phyloP scores from a whole-genome alignment of 164 flowering plant genomes.

The Berberis thunbergii region DNA sequence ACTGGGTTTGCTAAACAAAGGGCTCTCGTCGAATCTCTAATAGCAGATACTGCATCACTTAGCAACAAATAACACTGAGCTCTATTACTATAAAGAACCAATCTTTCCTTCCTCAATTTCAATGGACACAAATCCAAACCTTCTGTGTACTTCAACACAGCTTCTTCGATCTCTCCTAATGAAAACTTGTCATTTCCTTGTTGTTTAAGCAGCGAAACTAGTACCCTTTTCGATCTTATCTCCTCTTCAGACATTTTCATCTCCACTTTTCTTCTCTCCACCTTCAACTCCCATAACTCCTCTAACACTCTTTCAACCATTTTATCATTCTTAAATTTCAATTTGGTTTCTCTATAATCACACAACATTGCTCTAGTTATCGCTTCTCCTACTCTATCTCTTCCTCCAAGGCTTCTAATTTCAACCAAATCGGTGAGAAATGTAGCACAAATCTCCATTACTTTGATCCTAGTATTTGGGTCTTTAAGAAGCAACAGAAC shows the following conservation, averaged over 20 bases:
- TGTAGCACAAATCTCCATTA: conserved; percentile 31
- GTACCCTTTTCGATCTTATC: conserved; percentile 25
- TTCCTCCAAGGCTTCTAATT: conserved; percentile 31
- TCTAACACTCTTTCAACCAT: conserved; percentile 17
- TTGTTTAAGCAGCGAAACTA: conserved; percentile 32
- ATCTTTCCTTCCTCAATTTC: conserved; percentile 50
- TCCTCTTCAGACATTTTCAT: conserved; percentile 25
- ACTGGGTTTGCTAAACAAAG: conserved; percentile 42
- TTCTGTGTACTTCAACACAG: conserved; percentile 36
- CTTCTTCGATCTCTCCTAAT: conserved; percentile 45
- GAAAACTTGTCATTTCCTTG: conserved; percentile 45
- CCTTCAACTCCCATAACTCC: conserved; percentile 36
- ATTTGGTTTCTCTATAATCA: conserved; percentile 18
- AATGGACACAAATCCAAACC: conserved; percentile 55
- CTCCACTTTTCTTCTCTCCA: conserved; percentile 41
- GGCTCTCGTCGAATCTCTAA: conserved; percentile 70
- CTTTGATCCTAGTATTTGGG: conserved; percentile 42
- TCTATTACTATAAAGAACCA: conserved; percentile 64
- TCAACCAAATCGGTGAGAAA: conserved; percentile 53
- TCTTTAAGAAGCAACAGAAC: conserved; percentile 58
- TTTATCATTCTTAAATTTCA: conserved; percentile 13
- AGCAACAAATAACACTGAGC: conserved; percentile 64
- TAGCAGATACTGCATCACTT: conserved; percentile 34
- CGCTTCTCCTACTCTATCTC: conserved; percentile 44
- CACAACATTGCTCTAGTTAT: conserved; percentile 32